Percentiles rank a stretch among this genome's conserved stretches.
phyloP scores from a whole-genome alignment of 78 protist genomes.

The Anaeramoeba ignava region DNA sequence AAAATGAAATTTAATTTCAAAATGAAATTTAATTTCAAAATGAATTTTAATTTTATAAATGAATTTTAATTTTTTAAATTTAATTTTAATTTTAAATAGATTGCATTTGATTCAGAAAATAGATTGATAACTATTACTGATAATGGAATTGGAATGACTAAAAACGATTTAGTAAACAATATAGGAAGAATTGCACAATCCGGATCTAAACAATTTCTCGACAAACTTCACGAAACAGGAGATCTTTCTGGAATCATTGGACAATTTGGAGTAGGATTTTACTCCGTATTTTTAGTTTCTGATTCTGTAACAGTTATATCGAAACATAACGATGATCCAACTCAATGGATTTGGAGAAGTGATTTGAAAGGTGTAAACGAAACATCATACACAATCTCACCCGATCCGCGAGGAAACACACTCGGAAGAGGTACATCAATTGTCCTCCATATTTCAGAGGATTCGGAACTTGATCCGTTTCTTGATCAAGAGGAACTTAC shows the following conservation, averaged over 20 bases:
- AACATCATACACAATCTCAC: background rate
- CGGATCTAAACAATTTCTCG: background rate
- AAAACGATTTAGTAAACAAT: background rate
- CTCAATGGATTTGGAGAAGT: conserved; percentile 16
- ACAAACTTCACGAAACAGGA: background rate
- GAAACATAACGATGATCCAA: conserved; percentile 80
- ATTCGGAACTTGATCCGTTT: background rate
- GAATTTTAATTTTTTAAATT: too few relatives aligned
- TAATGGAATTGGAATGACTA: background rate
- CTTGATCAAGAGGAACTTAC: background rate
- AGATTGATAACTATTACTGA: background rate
- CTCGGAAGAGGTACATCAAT: conserved; percentile 66
- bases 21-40: too few relatives aligned
- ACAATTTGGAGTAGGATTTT: conserved; percentile 99
- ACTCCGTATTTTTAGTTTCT: conserved; percentile 95
- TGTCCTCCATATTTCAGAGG: conserved; percentile 17
- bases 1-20: too few relatives aligned
- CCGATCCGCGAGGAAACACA: conserved; percentile 56
- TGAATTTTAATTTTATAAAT: too few relatives aligned
- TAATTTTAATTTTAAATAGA: too few relatives aligned
- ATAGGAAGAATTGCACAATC: background rate
- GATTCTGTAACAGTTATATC: conserved; percentile 78
- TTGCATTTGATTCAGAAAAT: background rate
- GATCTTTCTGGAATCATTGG: conserved; percentile 79
- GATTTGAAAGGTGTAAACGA: background rate